Evolutionary conservation across 768 basidiomycete species (phyloP).

Genomic region (Leccinum subtestaceum): DNA sequence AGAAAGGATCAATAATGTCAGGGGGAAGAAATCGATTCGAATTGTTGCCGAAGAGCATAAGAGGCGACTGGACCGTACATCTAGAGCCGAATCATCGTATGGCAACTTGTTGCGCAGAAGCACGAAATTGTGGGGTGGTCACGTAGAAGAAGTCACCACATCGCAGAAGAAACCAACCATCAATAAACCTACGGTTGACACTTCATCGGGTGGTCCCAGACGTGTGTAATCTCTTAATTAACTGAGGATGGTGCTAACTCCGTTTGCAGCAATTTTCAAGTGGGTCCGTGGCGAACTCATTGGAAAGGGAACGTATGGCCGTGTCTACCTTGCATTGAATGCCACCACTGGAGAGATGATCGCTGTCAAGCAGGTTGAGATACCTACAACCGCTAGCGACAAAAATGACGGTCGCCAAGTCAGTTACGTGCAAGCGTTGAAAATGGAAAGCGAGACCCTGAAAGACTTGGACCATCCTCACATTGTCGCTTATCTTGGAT

Average conservation of each 20-base stretch:
- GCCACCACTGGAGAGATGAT: constrained; percentile 98
- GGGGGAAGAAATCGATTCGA: constrained; percentile 88
- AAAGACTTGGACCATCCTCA: constrained; percentile 96
- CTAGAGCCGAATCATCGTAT: constrained; percentile 53
- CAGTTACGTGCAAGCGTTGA: constrained; percentile 85
- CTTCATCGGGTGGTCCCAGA: constrained; percentile 60
- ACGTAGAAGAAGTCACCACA: constrained; percentile 89
- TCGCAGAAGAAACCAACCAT: constrained; percentile 53
- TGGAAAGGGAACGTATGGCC: constrained; percentile 94
- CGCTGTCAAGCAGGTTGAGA: constrained; percentile 98
- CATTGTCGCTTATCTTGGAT: constrained; percentile 96
- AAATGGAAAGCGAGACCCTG: constrained; percentile 93
- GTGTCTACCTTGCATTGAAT: constrained; percentile 94
- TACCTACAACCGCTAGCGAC: constrained; percentile 88
- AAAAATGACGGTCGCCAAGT: constrained; percentile 83
- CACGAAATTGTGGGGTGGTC: constrained; percentile 94
- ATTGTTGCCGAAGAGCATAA: constrained; percentile 89
- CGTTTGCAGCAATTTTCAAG: constrained; percentile 76
- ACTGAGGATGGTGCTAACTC: constrained; percentile 15
- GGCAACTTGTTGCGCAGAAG: constrained; percentile 67
- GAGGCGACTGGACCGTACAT: constrained; percentile 67
- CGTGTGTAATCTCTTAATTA: constrained; percentile 47
- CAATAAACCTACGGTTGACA: constrained; percentile 48
- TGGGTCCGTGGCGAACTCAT: constrained; percentile 99
- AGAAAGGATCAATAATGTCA: constrained; percentile 43